Conservation (phyloP, 176 grass and related monocot species). For the Paspalum notatum region DNA sequence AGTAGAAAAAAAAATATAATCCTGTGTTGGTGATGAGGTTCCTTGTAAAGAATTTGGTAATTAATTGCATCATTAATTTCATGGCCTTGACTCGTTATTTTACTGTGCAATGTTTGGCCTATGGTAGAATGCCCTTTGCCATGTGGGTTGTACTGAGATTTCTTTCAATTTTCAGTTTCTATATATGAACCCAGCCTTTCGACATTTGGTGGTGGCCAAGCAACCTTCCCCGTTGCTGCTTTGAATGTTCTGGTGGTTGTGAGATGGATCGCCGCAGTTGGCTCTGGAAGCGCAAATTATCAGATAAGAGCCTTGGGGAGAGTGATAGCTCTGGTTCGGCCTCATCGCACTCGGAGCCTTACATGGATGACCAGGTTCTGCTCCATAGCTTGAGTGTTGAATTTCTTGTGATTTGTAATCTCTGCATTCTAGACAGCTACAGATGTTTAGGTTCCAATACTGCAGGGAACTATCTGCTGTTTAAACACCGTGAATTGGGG, state of each 20-base stretch:
- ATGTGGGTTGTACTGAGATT: background rate
- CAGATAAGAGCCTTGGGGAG: constrained; percentile 58
- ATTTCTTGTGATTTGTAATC: constrained; percentile 4
- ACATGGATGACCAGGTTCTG: constrained; percentile 58
- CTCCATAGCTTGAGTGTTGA: background rate
- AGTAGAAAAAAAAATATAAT: background rate
- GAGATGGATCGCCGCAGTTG: constrained; percentile 59
- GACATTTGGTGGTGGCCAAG: background rate
- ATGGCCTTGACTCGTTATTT: constrained; percentile 2
- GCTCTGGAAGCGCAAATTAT: constrained; percentile 55
- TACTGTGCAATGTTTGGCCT: background rate
- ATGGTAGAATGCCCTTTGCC: background rate
- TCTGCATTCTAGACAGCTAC: background rate
- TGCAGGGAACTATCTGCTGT: background rate
- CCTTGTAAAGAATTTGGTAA: background rate
- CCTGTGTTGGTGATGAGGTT: background rate
- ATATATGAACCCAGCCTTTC: constrained; percentile 13
- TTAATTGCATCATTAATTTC: background rate
- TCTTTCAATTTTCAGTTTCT: constrained; percentile 31
- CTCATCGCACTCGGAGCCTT: constrained; percentile 38
- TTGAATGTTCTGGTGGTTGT: constrained; percentile 34
- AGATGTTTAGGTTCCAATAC: background rate
- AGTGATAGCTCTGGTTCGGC: constrained; percentile 42
- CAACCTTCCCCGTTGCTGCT: constrained; percentile 22
- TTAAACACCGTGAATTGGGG: constrained; percentile 14